A percentile compares a stretch with the other conserved stretches of the same genome.
These are phyloP conservation scores for Fistulinella prunicolor DNA, from an alignment of 768 basidiomycete genomes.

Conservation along the genomic window DNA sequence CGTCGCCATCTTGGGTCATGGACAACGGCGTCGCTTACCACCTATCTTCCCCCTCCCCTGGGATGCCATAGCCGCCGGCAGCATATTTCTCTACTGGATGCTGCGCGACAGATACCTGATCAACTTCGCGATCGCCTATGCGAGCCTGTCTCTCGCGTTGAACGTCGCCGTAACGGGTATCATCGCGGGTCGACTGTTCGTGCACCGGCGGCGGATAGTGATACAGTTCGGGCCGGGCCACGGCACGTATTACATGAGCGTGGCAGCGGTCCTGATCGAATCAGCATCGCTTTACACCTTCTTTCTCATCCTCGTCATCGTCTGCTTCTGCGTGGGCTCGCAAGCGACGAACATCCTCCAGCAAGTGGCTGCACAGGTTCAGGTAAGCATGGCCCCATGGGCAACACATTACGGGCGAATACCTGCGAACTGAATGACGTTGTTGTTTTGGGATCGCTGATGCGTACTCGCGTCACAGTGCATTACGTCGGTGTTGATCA, in stretches of 20 bases:
- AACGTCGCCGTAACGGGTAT: conserved; percentile 17
- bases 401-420: too few relatives aligned
- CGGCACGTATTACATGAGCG: conserved; percentile 9
- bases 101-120: neutral
- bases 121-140: conserved; percentile 4
- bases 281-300: conserved; percentile 18
- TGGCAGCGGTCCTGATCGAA: conserved; percentile 15
- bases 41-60: neutral
- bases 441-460: neutral
- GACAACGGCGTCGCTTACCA: neutral
- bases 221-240: conserved; percentile 13
- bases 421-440: neutral
- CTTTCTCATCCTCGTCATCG: conserved; percentile 16
- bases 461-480: neutral
- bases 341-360: conserved; percentile 8
- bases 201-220: conserved; percentile 10
- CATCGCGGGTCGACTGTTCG: conserved; percentile 15
- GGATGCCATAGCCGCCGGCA: conserved; percentile 5
- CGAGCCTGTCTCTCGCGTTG: conserved; percentile 10
- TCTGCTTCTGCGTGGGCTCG: conserved; percentile 4
- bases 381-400: conserved; percentile 10
- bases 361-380: conserved; percentile 18
- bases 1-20: neutral
- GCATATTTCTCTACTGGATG: conserved; percentile 1
- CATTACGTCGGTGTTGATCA: conserved; percentile 18